These are phyloP conservation scores for Letharia lupina DNA, from an alignment of 495 filamentous ascomycete genomes.

Conservation along the genomic window DNA sequence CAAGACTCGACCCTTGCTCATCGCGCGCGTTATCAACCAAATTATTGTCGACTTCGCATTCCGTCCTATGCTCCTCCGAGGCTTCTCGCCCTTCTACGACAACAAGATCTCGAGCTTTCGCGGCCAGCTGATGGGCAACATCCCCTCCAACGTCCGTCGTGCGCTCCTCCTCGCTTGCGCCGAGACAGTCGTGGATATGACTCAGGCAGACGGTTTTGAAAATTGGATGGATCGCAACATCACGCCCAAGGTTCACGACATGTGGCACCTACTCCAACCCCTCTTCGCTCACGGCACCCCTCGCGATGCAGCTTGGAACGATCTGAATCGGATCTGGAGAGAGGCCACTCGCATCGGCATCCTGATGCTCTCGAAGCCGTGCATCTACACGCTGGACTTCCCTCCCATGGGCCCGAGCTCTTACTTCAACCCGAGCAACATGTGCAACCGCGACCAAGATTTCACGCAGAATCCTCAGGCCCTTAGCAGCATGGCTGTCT, in stretches of 20 bases:
- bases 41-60: conserved; percentile 24
- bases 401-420: conserved; percentile 22
- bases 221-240: conserved; percentile 20
- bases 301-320: conserved; percentile 20
- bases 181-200: conserved; percentile 15
- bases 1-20: conserved; percentile 21
- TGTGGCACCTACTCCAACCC: conserved; percentile 25
- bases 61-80: conserved; percentile 8
- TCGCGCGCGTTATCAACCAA: conserved; percentile 28
- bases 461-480: conserved; percentile 2
- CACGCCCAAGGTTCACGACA: conserved; percentile 13
- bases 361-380: conserved; percentile 24
- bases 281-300: conserved; percentile 20
- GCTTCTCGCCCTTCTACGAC: conserved; percentile 12
- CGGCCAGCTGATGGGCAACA: conserved; percentile 18
- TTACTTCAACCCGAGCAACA: conserved; percentile 27
- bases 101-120: conserved; percentile 21
- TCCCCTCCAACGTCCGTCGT: conserved; percentile 20
- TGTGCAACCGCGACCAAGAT: conserved; percentile 26
- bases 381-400: conserved; percentile 27
- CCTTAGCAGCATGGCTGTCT: not conserved
- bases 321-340: conserved; percentile 21
- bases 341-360: conserved; percentile 28
- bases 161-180: conserved; percentile 20
- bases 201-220: conserved; percentile 22